Evolutionary conservation across 202 grass and related monocot genomes (phyloP), one percentile per base, ranked within the genome.

Genomic region (Carex sylvatica): DNA sequence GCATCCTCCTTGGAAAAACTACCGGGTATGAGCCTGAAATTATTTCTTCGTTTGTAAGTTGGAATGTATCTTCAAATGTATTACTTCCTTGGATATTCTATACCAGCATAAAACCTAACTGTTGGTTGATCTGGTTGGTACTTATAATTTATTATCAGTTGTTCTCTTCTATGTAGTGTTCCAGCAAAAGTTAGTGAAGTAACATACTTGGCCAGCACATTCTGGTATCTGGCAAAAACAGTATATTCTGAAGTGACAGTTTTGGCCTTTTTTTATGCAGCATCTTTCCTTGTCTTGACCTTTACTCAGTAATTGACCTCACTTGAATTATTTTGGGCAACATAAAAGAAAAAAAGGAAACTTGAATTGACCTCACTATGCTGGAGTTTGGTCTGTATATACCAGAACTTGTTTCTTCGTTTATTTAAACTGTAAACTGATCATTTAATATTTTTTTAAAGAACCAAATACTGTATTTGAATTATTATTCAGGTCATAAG

Each of bases 1-100:
- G 96, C 96, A 93, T 91, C 83, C 93, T 88, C 96, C 93, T 64
- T 99, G 93, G 96, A 99, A 96, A 81, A 99, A 96, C 59, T 99
- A 96, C 87, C 83, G 93, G 83, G 96, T 96, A 92, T 69, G 22
- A 53, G 7, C 58, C 54, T 69, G 40, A 77, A 77, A 61, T 42
- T 13, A 55, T 78, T 65, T 82, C 60, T 62, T 15, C 1, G 9
- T 30, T 59, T 77, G 13, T n/a, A 77, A 36, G 28, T 58, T 77
- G 52, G 73, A 77, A 23, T 71, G 38, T 12, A 23, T 44, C 36
- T 71, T 47, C 7, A 71, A 46, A 71, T 76, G 51, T 77, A 59
- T 77, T 38, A 28, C 49, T 31, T 13, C 47, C 26, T 76, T 33
- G 52, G 24, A 76, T n/a, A 3, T 76, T n/a, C 15, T 56, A 38